Percentiles rank a stretch among this genome's conserved stretches.
Conservation (phyloP, 129 eudicot genomes). For the Kitagawia praeruptora region DNA sequence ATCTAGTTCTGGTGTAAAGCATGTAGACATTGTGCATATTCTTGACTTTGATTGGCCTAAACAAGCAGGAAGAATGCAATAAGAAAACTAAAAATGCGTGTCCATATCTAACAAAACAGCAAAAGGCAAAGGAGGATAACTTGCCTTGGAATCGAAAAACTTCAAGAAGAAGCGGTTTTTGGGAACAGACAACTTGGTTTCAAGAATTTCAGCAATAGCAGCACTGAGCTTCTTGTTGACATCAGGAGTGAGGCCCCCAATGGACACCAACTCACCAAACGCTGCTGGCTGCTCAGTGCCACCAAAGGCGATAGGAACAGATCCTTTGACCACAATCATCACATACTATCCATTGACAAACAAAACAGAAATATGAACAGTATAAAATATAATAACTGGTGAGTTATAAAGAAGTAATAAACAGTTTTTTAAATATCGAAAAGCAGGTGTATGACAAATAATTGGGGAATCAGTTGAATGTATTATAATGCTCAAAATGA, state of each 20-base stretch:
- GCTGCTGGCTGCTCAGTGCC: slow-evolving; percentile 94
- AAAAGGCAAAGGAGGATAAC: slow-evolving; percentile 1
- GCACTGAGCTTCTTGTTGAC: slow-evolving; percentile 87
- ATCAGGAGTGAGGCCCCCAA: slow-evolving; percentile 75
- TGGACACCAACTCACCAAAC: slow-evolving; percentile 86
- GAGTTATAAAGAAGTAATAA: too few relatives aligned
- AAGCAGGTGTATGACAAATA: too few relatives aligned
- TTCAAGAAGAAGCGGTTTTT: slow-evolving; percentile 70
- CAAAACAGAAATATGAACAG: too few relatives aligned
- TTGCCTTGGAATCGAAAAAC: slow-evolving; percentile 78
- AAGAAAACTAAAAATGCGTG: slow-evolving; percentile 37
- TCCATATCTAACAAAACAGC: slow-evolving; percentile 2
- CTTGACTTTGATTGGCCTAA: slow-evolving; percentile 89
- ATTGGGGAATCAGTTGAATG: too few relatives aligned
- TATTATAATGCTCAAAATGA: too few relatives aligned
- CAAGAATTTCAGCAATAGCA: slow-evolving; percentile 63
- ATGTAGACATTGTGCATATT: slow-evolving; percentile 93
- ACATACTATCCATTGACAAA: slow-evolving; percentile 59
- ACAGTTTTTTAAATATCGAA: too few relatives aligned
- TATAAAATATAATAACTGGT: too few relatives aligned
- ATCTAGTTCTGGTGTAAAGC: slow-evolving; percentile 95
- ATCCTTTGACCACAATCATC: slow-evolving; percentile 86
- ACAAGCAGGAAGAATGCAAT: slow-evolving; percentile 66
- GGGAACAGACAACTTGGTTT: slow-evolving; percentile 66
- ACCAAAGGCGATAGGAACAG: slow-evolving; percentile 79